Base-by-base conservation (phyloP, 352 stramenopile genomes). In the Pythium rishiriense region DNA sequence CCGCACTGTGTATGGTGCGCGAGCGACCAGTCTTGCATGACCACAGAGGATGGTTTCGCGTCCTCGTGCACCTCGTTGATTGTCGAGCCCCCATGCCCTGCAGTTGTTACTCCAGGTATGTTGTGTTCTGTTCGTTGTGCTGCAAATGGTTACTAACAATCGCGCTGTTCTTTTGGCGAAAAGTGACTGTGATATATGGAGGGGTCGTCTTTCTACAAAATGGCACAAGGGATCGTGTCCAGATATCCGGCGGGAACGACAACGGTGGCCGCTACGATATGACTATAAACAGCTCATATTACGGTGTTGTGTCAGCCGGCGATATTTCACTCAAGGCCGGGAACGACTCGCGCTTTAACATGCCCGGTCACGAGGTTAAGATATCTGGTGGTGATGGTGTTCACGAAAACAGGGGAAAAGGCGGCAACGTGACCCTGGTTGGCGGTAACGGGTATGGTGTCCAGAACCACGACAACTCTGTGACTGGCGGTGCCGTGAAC, bases 1-100 rank as follows among this genome's bases (percentile, higher is more conserved):
- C 55, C 77, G 17, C 64, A 87, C 47, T 98, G 94, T 56, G 85
- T 88, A 11, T 98, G 93, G 93, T 98, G 94, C 62, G 83, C 90
- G 6, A 96, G 84, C 7, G 75, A 94, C 53, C 78, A 78, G 37
- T 73, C 63, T 11, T 98, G 94, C 69, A 83, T 97, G 68, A 82
- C 88, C 3, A 59, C 93, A 11, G 85, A 96, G 61, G 92, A 97
- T 47, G 78, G 83, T 42, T 95, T 90, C 54, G 75, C 71, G 19
- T 87, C 76, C 22, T 74, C 90, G 24, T 98, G 92, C 73, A 81
- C 79, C 8, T 81, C 87, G 19, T 66, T 94, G 15, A 81, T 98
- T 39, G 93, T 90, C 39, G 84, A 97, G 3, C 52, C 68, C 21
- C 90, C 91, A n/a, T 98, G 94, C 52, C 91, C 94, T 12, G 58